phyloP scores from a whole-genome alignment of 1,139 yeast species.

The Meyerozyma carpophila region DNA sequence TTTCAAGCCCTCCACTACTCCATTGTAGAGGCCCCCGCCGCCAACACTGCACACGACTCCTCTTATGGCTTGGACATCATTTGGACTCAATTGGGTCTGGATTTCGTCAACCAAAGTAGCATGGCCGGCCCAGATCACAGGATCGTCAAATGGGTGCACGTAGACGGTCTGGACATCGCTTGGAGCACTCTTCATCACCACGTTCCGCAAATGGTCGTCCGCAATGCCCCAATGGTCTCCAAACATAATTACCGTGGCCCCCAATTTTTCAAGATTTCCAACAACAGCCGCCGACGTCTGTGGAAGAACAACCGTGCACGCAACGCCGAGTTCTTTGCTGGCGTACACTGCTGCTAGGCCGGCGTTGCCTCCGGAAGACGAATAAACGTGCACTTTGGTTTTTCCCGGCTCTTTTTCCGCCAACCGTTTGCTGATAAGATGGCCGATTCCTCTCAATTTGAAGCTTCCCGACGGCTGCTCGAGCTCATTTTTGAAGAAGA shows the following conservation, averaged over 20 bases:
- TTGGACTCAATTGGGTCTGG: neutral
- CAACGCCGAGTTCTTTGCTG: constrained; percentile 19
- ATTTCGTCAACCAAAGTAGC: constrained; percentile 28
- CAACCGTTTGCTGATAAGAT: constrained; percentile 21
- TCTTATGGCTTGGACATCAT: constrained; percentile 16
- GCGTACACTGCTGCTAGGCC: constrained; percentile 42
- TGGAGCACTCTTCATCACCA: constrained; percentile 14
- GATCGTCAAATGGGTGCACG: constrained; percentile 39
- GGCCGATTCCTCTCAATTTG: constrained; percentile 36
- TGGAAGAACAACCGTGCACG: constrained; percentile 40
- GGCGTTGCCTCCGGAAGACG: constrained; percentile 45
- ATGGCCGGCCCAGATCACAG: constrained; percentile 38
- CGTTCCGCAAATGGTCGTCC: constrained; percentile 21
- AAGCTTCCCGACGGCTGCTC: constrained; percentile 41
- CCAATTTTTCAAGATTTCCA: constrained; percentile 18
- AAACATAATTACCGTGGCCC: constrained; percentile 25
- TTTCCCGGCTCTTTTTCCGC: constrained; percentile 10
- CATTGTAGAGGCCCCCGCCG: constrained; percentile 41
- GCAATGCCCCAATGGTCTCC: constrained; percentile 37
- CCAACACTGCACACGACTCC: constrained; percentile 40
- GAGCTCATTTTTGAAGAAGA: constrained; percentile 32
- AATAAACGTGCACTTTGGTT: constrained; percentile 23
- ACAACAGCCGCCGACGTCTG: constrained; percentile 21
- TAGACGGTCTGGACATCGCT: constrained; percentile 22
- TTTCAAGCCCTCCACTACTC: constrained; percentile 27